Evolutionary conservation across 225 moss, liverwort and hornwort species (phyloP).

Genomic region (Polytrichum commune): DNA sequence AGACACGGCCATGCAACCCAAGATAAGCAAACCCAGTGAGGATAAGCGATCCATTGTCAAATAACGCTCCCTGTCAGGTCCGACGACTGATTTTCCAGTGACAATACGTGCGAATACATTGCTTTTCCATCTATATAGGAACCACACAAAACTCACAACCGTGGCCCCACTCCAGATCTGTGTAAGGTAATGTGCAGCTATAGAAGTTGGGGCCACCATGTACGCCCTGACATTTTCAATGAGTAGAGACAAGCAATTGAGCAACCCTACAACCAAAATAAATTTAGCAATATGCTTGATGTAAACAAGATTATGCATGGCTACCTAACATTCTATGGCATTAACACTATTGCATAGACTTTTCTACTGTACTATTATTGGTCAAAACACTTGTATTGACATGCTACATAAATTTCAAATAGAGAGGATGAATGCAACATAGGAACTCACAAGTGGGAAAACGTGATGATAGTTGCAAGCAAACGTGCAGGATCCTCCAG

Average conservation of each 20-base stretch:
- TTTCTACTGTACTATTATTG: too few relatives aligned
- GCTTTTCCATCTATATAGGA: slow-evolving; percentile 80
- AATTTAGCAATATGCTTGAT: too few relatives aligned
- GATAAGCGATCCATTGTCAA: slow-evolving; percentile 44
- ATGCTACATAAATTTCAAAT: too few relatives aligned
- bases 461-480: slow-evolving; percentile 46
- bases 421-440: background rate
- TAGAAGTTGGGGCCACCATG: slow-evolving; percentile 60
- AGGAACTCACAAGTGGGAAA: slow-evolving; percentile 29
- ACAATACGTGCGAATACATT: slow-evolving; percentile 56
- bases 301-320: too few relatives aligned
- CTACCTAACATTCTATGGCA: too few relatives aligned
- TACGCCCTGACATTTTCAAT: slow-evolving; percentile 42
- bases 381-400: too few relatives aligned
- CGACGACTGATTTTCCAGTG: slow-evolving; percentile 33
- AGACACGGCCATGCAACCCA: slow-evolving; percentile 76
- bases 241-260: too few relatives aligned
- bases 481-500: slow-evolving; percentile 43
- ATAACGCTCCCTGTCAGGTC: slow-evolving; percentile 68
- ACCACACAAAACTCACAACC: slow-evolving; percentile 55
- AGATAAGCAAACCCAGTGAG: slow-evolving; percentile 34
- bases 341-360: too few relatives aligned
- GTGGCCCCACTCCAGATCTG: slow-evolving; percentile 83
- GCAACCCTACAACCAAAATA: too few relatives aligned
- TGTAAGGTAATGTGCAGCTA: slow-evolving; percentile 58